These are phyloP conservation scores for Yarrowia deformans DNA, from an alignment of 805 yeast genomes.

Conservation along the genomic window DNA sequence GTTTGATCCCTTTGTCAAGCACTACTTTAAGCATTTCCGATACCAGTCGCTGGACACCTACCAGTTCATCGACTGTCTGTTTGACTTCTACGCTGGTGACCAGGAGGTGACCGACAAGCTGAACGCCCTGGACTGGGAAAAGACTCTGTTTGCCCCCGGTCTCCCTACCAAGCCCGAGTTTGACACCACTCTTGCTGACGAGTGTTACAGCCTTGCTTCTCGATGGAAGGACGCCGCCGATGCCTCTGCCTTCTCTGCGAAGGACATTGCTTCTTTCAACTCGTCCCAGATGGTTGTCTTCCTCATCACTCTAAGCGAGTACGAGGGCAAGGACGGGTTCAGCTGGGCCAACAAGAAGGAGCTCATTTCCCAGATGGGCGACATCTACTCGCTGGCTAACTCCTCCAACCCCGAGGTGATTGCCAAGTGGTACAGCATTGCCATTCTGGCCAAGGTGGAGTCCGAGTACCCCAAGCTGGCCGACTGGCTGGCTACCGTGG, in stretches of 20 bases:
- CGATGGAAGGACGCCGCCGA: slow-evolving; percentile 60
- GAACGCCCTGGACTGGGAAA: slow-evolving; percentile 80
- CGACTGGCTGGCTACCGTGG: slow-evolving; percentile 88
- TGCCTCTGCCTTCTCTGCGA: slow-evolving; percentile 52
- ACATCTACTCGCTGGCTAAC: slow-evolving; percentile 55
- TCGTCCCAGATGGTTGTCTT: slow-evolving; percentile 83
- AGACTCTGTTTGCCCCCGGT: slow-evolving; percentile 83
- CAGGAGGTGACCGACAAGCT: slow-evolving; percentile 51
- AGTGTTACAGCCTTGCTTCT: slow-evolving; percentile 69
- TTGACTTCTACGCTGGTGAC: slow-evolving; percentile 60
- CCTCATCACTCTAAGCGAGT: slow-evolving; percentile 49
- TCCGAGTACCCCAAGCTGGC: slow-evolving; percentile 63
- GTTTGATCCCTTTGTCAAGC: slow-evolving; percentile 82
- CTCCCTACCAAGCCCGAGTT: slow-evolving; percentile 88
- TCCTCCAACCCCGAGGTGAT: slow-evolving; percentile 82
- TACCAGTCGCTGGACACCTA: slow-evolving; percentile 79
- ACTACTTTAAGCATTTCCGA: slow-evolving; percentile 74
- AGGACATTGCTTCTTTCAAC: slow-evolving; percentile 65
- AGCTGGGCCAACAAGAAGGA: slow-evolving; percentile 28
- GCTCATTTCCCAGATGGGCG: slow-evolving; percentile 52
- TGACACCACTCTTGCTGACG: slow-evolving; percentile 78
- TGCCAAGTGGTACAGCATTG: slow-evolving; percentile 76
- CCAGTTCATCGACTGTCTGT: slow-evolving; percentile 77
- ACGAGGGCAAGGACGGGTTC: slow-evolving; percentile 36
- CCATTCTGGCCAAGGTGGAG: slow-evolving; percentile 61